Conservation (phyloP, 345 rosid species). For the Rhodomyrtus tomentosa region DNA sequence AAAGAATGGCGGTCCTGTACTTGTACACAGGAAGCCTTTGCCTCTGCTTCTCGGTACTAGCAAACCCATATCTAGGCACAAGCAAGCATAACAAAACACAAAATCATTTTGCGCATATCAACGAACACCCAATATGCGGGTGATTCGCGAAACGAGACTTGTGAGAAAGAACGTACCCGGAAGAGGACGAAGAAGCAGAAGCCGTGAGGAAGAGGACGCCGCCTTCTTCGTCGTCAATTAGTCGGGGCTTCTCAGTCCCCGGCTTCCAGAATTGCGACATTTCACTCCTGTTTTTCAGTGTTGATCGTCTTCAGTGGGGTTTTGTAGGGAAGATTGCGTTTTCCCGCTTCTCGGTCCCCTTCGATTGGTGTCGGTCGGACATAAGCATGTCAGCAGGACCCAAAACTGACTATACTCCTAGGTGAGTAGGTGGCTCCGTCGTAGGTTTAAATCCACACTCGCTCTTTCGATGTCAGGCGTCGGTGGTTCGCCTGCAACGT, state of each 20-base stretch:
- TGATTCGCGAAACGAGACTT: neutral
- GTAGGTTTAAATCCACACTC: neutral
- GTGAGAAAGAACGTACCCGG: constrained; percentile 31
- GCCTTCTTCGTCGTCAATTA: constrained; percentile 91
- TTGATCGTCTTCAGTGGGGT: neutral
- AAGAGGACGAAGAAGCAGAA: constrained; percentile 47
- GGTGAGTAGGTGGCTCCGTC: neutral
- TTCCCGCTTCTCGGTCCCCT: neutral
- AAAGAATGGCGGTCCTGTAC: constrained; percentile 67
- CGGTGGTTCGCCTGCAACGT: neutral
- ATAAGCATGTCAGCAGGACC: neutral
- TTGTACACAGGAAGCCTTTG: constrained; percentile 86
- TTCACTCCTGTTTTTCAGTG: too few species aligned
- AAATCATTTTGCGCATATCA: neutral
- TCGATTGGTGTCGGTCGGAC: neutral
- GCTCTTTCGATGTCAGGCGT: neutral
- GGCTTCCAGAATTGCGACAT: constrained; percentile 95
- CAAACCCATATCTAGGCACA: constrained; percentile 30
- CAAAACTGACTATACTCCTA: neutral
- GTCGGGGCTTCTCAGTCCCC: constrained; percentile 73
- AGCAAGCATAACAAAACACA: neutral
- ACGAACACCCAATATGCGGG: neutral
- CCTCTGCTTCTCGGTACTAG: constrained; percentile 73
- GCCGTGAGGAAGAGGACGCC: constrained; percentile 58
- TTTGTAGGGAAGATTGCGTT: neutral